Evolutionary conservation across 2,329 filamentous ascomycete genomes (phyloP), one percentile per base, ranked within the genome.

Genomic region (Aspergillus glaucus): DNA sequence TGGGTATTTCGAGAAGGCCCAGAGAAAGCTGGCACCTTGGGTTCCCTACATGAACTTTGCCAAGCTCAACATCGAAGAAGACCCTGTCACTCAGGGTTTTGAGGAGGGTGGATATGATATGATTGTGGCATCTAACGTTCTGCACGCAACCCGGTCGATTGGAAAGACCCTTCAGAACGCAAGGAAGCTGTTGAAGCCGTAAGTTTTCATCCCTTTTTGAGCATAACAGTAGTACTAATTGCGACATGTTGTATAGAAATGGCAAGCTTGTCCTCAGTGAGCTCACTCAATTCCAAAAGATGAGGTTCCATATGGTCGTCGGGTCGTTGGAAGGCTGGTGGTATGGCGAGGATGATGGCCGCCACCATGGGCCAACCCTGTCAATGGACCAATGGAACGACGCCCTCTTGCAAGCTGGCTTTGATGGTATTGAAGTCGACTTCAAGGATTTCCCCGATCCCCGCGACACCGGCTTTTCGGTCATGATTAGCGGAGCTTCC

Each of bases 51-150:
- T 70, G 41, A 53, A 54, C 2, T 69, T 62, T 44, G 54, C 59
- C 8, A 45, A 56, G 0, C 52, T 68, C 2, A 60, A 71, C 39
- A 62, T 68, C 7, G 57, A 59, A 22, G 50, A 55, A 10, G 53
- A 62, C 21, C 60, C 63, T 1, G 34, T 39, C 4, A 42, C 48
- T 7, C 67, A 70, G 43, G 66, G 64, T 2, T 59, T 69, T 10
- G 48, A 61, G 28, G 6, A 43, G 2, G 55, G 50, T 2, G 45
- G 21, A 4, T 71, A 65, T 45, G 67, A 71, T 43, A 39, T 71
- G 28, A 60, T 71, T 9, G 54, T 70, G 2, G 67, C 65, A 3
- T 54, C 55, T 4, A 62, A 64, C 44, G 67, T 69, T 4, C 53
- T 69, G 17, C 65, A 70, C 32, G 66, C 65, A 0, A 68, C 66